Conservation (phyloP, 2,329 filamentous ascomycete genomes). For the Pyrenochaeta sp. region DNA sequence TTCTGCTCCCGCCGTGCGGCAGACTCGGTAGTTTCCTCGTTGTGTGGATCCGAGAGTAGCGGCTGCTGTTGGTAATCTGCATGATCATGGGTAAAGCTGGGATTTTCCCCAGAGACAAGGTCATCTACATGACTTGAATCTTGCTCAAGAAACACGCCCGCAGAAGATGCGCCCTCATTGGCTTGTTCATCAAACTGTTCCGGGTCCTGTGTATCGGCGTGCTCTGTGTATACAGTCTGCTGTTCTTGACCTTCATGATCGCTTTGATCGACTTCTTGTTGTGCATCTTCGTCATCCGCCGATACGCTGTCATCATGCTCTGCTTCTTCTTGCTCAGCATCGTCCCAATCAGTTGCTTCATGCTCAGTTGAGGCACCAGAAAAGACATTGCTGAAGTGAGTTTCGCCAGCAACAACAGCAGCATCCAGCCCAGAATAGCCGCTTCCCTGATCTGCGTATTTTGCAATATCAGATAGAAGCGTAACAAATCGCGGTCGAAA, state of each 20-base stretch:
- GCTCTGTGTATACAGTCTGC: not conserved
- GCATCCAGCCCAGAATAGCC: slow-evolving; percentile 61
- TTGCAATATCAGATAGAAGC: slow-evolving; percentile 61
- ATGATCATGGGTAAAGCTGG: slow-evolving; percentile 1
- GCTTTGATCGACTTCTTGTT: slow-evolving; percentile 1
- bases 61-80: not conserved
- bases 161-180: not conserved
- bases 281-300: slow-evolving; percentile 1
- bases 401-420: slow-evolving; percentile 37
- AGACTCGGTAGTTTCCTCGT: slow-evolving; percentile 1
- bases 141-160: slow-evolving; percentile 1
- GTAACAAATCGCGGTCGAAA: slow-evolving; percentile 63
- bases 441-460: slow-evolving; percentile 64
- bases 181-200: slow-evolving; percentile 3
- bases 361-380: slow-evolving; percentile 29
- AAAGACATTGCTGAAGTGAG: slow-evolving; percentile 29
- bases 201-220: not conserved
- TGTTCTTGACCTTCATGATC: slow-evolving; percentile 7
- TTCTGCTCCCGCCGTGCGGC: slow-evolving; percentile 26
- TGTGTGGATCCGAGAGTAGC: not conserved
- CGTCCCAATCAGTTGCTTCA: slow-evolving; percentile 30
- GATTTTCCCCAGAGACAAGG: not conserved
- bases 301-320: not conserved
- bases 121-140: not conserved
- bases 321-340: slow-evolving; percentile 16